Percentiles rank a stretch among this genome's conserved stretches.
Conservation (phyloP, 2,329 filamentous ascomycete species). For the Tolypocladium album region DNA sequence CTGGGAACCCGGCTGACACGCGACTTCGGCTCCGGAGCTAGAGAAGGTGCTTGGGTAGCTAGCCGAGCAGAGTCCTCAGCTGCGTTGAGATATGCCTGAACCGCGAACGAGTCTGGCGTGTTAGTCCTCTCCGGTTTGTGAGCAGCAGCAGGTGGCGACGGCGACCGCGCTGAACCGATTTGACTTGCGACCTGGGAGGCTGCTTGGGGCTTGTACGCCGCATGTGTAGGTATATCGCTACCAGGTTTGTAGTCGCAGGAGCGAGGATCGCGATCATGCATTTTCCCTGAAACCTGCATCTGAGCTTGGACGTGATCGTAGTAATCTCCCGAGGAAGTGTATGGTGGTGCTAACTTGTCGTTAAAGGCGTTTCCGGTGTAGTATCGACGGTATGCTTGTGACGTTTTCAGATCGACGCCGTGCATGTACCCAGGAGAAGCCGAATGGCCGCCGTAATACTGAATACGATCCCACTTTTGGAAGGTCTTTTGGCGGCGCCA, state of each 20-base stretch:
- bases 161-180: not conserved
- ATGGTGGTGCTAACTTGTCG: conserved; percentile 11
- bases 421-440: conserved; percentile 11
- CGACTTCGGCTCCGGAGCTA: not conserved
- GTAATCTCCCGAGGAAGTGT: conserved; percentile 25
- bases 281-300: not conserved
- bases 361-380: conserved; percentile 9
- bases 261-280: not conserved
- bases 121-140: conserved; percentile 9
- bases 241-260: too few species aligned
- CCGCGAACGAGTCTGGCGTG: conserved; percentile 20
- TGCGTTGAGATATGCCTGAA: conserved; percentile 24
- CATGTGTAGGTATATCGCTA: conserved; percentile 34
- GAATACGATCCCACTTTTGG: conserved; percentile 7
- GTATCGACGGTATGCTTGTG: conserved; percentile 9
- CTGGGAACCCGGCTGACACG: conserved; percentile 5
- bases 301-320: conserved; percentile 26
- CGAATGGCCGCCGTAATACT: conserved; percentile 4
- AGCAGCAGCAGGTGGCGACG: conserved; percentile 2
- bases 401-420: conserved; percentile 14
- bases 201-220: conserved; percentile 26
- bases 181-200: not conserved
- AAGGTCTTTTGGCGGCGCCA: conserved; percentile 30
- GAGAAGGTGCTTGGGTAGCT: conserved; percentile 2
- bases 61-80: conserved; percentile 13